Evolutionary conservation across 1,139 yeast genomes (phyloP), one percentile per base, ranked within the genome.

Genomic region (Taphrina confusa): DNA sequence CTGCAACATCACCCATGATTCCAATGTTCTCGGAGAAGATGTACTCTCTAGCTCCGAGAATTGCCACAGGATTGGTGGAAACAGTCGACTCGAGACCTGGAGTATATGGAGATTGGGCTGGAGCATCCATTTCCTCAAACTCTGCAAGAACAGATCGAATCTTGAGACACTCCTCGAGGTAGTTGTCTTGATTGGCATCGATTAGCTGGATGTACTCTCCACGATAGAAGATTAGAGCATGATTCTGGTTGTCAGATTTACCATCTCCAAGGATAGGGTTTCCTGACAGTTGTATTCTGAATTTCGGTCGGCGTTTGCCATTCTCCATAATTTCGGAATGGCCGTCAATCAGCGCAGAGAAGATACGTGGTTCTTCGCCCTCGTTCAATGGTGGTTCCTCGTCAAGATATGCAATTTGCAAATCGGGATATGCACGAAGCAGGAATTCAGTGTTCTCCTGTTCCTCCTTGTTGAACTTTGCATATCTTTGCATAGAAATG

Each of bases 241-340:
- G 97, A 76, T 92, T 92, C 78, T 92, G 98, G 77, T 92, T 92
- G 82, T 92, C 98, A 71, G 97, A 88, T 77, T 92, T 92, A 84
- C 98, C 98, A 75, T 92, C 98, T 82, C 98, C 98, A 73, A 92
- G 81, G 75, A 92, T 92, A 72, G 98, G 97, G 76, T 92, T 92
- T 80, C 98, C 98, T 69, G 97, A 90, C 69, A 92, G 81, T 80
- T 91, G 97, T 68, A 92, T 85, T 82, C 98, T 87, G 76, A 90
- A 92, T 76, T 91, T 91, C 67, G 98, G 98, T 76, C 97, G 91
- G 79, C 98, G 90, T 76, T 96, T 86, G 70, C 97, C 98, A 73
- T 92, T 90, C 76, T 91, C 97, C 82, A 92, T 81, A 72, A 92
- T 83, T 75, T 92, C 97, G 81, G 96, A 91, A 76, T 92, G 97